These are phyloP conservation scores for Plectranthus barbatus DNA, from an alignment of 257 asterid genomes.

Conservation along the genomic window DNA sequence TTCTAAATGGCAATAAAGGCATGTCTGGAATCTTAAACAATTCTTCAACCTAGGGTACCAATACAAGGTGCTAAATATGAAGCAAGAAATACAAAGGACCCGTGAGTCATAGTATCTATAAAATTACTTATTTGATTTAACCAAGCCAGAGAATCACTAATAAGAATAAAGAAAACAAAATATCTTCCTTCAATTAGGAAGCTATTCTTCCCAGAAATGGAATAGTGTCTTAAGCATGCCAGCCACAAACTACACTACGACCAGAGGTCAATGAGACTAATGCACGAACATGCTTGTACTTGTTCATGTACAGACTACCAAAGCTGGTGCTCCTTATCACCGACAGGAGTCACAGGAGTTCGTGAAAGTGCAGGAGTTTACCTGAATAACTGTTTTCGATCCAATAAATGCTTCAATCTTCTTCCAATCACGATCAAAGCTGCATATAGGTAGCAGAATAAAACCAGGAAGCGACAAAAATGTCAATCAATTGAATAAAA, in stretches of 20 bases:
- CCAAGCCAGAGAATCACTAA: not conserved
- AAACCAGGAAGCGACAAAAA: not conserved
- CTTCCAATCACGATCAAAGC: conserved; percentile 97
- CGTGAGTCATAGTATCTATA: not conserved
- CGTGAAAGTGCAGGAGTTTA: conserved; percentile 10
- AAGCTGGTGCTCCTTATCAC: not conserved
- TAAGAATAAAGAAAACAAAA: not conserved
- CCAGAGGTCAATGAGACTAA: not conserved
- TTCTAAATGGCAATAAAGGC: not conserved
- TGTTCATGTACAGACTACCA: not conserved
- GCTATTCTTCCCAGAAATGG: not conserved
- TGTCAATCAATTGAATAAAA: not conserved
- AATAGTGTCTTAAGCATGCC: not conserved
- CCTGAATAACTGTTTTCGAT: conserved; percentile 92
- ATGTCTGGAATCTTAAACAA: not conserved
- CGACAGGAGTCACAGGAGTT: not conserved
- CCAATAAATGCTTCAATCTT: conserved; percentile 94
- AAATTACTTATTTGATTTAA: not conserved
- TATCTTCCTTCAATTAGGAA: not conserved
- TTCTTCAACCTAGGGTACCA: not conserved
- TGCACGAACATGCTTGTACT: not conserved
- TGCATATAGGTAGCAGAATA: conserved; percentile 15
- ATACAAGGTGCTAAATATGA: not conserved
- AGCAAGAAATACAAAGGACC: not conserved
- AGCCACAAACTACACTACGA: not conserved